Conservation (phyloP, 768 basidiomycete genomes). For the Suillus decipiens region DNA sequence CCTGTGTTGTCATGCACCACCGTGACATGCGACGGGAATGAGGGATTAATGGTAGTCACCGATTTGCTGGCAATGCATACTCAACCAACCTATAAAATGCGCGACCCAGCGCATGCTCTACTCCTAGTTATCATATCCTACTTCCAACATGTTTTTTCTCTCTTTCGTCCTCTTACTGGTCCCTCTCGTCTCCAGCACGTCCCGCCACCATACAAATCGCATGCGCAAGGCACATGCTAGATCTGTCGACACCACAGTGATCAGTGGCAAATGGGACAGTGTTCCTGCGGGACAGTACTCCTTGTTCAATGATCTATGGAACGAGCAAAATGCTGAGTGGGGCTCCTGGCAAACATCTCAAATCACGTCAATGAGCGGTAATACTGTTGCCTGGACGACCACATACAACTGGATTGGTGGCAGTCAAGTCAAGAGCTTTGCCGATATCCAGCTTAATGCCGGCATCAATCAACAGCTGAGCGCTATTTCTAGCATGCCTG, state of each 20-base stretch:
- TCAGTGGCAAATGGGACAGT: slow-evolving; percentile 54
- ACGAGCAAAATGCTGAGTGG: slow-evolving; percentile 38
- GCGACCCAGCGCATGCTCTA: background rate
- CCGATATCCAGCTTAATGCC: slow-evolving; percentile 53
- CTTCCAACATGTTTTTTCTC: background rate
- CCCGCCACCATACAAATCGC: background rate
- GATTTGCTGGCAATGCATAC: background rate
- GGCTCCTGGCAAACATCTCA: slow-evolving; percentile 56
- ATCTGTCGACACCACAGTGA: slow-evolving; percentile 25
- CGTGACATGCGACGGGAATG: background rate
- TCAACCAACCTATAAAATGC: background rate
- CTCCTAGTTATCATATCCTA: background rate
- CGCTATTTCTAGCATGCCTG: slow-evolving; percentile 56
- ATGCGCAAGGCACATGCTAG: background rate
- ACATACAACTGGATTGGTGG: slow-evolving; percentile 57
- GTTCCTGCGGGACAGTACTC: slow-evolving; percentile 48
- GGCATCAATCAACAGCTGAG: slow-evolving; percentile 56
- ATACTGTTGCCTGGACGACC: slow-evolving; percentile 50
- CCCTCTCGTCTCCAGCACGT: slow-evolving; percentile 22
- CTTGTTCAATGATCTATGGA: slow-evolving; percentile 53
- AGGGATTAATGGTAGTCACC: background rate
- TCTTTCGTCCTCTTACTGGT: slow-evolving; percentile 18
- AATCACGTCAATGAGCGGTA: slow-evolving; percentile 43
- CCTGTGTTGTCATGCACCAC: background rate
- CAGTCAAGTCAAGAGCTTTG: slow-evolving; percentile 57